Evolutionary conservation across 2,329 filamentous ascomycete genomes (phyloP), one percentile per base, ranked within the genome.

Genomic region (Aspergillus pseudoterreus): DNA sequence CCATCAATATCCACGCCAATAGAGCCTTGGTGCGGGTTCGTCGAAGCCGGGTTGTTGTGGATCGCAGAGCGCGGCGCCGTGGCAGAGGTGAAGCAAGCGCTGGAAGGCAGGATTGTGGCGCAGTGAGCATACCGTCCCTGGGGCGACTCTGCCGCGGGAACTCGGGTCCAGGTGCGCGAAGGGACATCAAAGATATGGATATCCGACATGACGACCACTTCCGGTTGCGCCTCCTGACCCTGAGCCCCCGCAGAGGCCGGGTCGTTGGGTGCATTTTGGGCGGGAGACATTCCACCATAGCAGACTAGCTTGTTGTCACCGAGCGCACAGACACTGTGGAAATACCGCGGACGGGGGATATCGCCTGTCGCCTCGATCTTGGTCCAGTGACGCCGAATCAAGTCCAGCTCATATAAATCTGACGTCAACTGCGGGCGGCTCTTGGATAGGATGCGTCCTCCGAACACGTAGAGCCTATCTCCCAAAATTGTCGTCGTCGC

Each of bases 111-210:
- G 39, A 99, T 90, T 21, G 91, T 90, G 6, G 94, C 94, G 70
- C 94, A 99, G 68, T 99, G 94, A 2, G 94, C 94, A 72, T 99
- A 99, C 52, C 94, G 85, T 36, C 94, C 94, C 71, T 97, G 91
- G 0, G 94, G 94, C 0, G 89, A 80, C 50, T 96, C 90, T 43
- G 84, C 81, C 0, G 90, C 86, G 1, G 86, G 82, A 41, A 99
- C 84, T 54, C 85, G 90, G 17, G 88, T 92, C 94, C 94, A 99
- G 44, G 81, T 87, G 63, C 82, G 86, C 0, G 87, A 87, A 1
- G 83, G 80, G 1, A 94, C 89, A 69, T 99, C 92, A 70, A 90
- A 97, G 30, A 99, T 89, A 71, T 97, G 90, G 50, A 97, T 90
- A 72, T 99, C 94, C 6, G 92, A 96, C 92, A 99, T 96, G 51